Base-by-base conservation (phyloP, 2,329 filamentous ascomycete genomes). In the Fusarium coffeatum region DNA sequence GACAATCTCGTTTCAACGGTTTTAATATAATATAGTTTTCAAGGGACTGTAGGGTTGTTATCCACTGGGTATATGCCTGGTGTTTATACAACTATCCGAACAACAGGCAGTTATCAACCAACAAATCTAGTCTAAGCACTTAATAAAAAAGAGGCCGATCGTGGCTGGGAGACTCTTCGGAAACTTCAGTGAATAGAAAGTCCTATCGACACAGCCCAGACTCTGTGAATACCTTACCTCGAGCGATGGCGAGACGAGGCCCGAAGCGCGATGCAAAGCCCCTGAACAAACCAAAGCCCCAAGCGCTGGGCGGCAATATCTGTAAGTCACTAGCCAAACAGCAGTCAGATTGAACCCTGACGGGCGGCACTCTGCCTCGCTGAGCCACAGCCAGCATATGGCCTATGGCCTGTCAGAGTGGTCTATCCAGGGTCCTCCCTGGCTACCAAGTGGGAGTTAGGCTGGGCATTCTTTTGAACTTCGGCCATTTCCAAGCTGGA, bases 31-130 rank as follows among this genome's bases (percentile, higher is more conserved):
- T 30, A 48, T 40, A 37, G 40, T 60, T 42, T 55, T 4, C 22
- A 23, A 27, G 42, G 42, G 30, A 55, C 37, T 34, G 15, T n/a
- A 30, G 42, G 46, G 18, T 46, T 28, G 22, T 42, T 42, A 27
- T 46, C 15, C n/a, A 25, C 20, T n/a, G 40, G 45, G 51, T 16
- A 41, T 41, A 22, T 54, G 20, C 16, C 32, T 64, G 32, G 41
- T 56, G 68, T 71, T 69, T 71, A 71, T 71, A 68, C 66, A 37
- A 25, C 50, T 56, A 61, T 43, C 30, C 22, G 37, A n/a, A 15
- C 20, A 32, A 20, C 23, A 4, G 54, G 12, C 30, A 59, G 23
- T 28, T 25, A 12, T 37, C 23, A 40, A 40, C 32, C 9, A 51
- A 23, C 41, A 43, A 42, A 27, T 10, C 23, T 40, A 51, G 28